Conservation (phyloP, 305 asterid species). For the Fraxinus platypoda region DNA sequence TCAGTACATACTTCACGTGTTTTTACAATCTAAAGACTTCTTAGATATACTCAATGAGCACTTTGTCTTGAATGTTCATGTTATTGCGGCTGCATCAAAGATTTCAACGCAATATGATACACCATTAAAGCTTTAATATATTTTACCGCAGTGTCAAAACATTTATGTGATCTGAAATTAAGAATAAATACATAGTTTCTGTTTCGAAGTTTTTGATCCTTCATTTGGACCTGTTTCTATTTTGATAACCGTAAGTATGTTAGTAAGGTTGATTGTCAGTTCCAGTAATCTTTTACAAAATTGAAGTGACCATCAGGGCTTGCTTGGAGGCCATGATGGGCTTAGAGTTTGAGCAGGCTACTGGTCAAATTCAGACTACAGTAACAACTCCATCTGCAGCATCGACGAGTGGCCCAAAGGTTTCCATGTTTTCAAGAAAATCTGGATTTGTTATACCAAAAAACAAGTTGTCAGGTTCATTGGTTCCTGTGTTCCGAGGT, state of each 20-base stretch:
- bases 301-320: slow-evolving; percentile 26
- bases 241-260: not conserved
- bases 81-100: not conserved
- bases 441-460: slow-evolving; percentile 89
- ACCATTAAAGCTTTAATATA: not conserved
- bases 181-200: not conserved
- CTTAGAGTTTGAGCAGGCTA: slow-evolving; percentile 55
- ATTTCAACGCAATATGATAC: not conserved
- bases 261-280: not conserved
- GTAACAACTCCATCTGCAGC: slow-evolving; percentile 41
- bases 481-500: slow-evolving; percentile 68
- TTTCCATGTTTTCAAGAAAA: slow-evolving; percentile 63
- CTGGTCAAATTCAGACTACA: slow-evolving; percentile 41
- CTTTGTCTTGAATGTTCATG: not conserved
- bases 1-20: not conserved
- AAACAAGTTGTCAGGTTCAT: slow-evolving; percentile 81
- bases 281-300: slow-evolving; percentile 6
- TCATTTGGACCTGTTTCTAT: not conserved
- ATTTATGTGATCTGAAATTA: not conserved
- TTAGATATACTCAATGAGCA: not conserved
- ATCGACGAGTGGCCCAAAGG: slow-evolving; percentile 52
- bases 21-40: not conserved
- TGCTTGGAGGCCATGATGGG: slow-evolving; percentile 50
- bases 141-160: not conserved
- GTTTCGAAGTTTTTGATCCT: not conserved